phyloP scores from a whole-genome alignment of 345 rosid genomes.

The Syzygium aromaticum region DNA sequence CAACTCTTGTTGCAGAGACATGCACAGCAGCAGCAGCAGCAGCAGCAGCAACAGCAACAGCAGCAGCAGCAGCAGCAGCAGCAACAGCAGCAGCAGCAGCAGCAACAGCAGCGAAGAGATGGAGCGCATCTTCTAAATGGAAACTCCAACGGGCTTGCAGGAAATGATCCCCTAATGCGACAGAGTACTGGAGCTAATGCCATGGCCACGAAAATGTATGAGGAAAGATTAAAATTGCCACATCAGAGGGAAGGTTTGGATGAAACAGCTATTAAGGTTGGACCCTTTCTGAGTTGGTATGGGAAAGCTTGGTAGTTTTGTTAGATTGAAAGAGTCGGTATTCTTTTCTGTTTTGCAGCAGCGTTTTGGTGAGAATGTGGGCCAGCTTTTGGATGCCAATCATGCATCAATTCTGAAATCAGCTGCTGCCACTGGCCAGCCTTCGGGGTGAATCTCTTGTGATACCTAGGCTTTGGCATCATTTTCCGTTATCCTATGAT shows the following conservation, averaged over 20 bases:
- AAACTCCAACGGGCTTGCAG: conserved; percentile 64
- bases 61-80: conserved; percentile 53
- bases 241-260: conserved; percentile 83
- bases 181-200: conserved; percentile 78
- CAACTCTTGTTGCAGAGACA: conserved; percentile 45
- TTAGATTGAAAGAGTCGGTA: background rate
- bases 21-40: conserved; percentile 42
- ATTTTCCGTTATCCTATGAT: background rate
- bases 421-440: conserved; percentile 63
- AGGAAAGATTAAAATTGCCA: conserved; percentile 72
- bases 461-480: background rate
- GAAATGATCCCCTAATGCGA: conserved; percentile 72
- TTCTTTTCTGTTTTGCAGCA: conserved; percentile 31
- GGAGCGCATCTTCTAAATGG: conserved; percentile 78
- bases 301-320: background rate
- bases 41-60: conserved; percentile 27
- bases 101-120: conserved; percentile 70
- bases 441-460: conserved; percentile 63
- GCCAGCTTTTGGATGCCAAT: conserved; percentile 83
- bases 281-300: background rate
- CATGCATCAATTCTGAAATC: conserved; percentile 87
- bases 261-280: conserved; percentile 77
- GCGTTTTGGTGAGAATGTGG: conserved; percentile 77
- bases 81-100: conserved; percentile 41
- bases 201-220: conserved; percentile 80